These are phyloP conservation scores for Vitis rupestris DNA, from an alignment of 164 flowering plant genomes.

Conservation along the genomic window DNA sequence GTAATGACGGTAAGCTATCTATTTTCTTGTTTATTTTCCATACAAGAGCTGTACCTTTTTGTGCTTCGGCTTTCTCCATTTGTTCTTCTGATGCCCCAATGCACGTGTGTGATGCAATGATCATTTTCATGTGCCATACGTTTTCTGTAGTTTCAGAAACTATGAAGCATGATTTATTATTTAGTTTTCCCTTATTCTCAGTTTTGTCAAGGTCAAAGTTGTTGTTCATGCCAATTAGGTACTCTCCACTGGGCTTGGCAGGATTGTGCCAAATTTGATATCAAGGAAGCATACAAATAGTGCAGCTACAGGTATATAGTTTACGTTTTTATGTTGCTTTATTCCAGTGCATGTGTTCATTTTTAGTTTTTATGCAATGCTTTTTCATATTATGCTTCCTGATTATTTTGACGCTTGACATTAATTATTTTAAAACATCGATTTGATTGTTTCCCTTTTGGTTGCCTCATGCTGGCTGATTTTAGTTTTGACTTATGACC, in stretches of 20 bases:
- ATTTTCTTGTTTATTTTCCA: background rate
- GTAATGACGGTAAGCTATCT: conserved; percentile 88
- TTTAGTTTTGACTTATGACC: too few species aligned
- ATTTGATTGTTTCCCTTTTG: too few species aligned
- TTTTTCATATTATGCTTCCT: background rate
- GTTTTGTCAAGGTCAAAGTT: conserved; percentile 6
- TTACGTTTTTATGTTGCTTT: background rate
- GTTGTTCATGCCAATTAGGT: conserved; percentile 46
- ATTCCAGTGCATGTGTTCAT: background rate
- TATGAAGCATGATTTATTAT: background rate
- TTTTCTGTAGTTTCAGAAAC: background rate
- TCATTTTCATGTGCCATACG: background rate
- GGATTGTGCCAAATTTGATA: conserved; percentile 96
- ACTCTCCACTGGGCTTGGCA: conserved; percentile 97
- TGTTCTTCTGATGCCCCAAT: background rate
- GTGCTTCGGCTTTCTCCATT: background rate
- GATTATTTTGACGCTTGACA: background rate
- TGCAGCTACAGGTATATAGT: conserved; percentile 83
- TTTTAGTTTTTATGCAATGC: background rate
- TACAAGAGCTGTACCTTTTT: background rate
- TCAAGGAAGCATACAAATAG: conserved; percentile 98
- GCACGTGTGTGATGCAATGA: background rate
- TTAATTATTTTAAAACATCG: too few species aligned
- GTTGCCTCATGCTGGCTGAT: too few species aligned
- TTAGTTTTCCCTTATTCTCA: background rate